These are phyloP conservation scores for Coelastrella sp. DNA, from an alignment of 139 green algal genomes.

Conservation along the genomic window DNA sequence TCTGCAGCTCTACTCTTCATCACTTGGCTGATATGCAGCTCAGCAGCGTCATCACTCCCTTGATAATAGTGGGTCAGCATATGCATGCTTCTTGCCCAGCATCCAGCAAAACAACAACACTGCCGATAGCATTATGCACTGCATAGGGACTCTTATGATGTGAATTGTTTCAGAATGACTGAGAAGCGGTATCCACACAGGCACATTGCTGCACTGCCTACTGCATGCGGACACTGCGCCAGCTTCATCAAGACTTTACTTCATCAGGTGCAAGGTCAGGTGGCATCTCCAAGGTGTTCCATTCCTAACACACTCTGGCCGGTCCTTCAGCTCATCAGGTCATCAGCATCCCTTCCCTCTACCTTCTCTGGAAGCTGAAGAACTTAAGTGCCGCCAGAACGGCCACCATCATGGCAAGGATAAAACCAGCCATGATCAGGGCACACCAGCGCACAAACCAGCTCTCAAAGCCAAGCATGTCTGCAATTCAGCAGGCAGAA, in stretches of 20 bases:
- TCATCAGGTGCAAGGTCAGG: too few species aligned
- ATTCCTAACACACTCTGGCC: neutral
- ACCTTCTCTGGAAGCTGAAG: conserved; percentile 31
- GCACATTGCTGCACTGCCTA: too few species aligned
- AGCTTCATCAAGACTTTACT: too few species aligned
- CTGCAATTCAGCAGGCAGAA: neutral
- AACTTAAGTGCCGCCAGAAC: conserved; percentile 20
- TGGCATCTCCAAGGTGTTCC: too few species aligned
- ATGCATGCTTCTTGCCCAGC: too few species aligned
- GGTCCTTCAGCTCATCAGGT: neutral
- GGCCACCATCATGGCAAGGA: conserved; percentile 32
- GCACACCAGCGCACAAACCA: conserved; percentile 36
- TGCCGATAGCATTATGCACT: neutral
- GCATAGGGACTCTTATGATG: neutral
- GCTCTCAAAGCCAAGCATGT: conserved; percentile 35
- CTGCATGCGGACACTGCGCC: too few species aligned
- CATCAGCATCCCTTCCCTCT: neutral
- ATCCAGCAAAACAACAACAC: neutral
- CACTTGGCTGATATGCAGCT: too few species aligned
- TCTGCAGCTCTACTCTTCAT: too few species aligned
- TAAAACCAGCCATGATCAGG: conserved; percentile 22
- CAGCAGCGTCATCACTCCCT: too few species aligned
- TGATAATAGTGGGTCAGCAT: too few species aligned
- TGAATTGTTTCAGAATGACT: too few species aligned
- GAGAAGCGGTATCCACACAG: too few species aligned